Percentiles rank a stretch among this genome's conserved stretches.
Evolutionary conservation across 495 filamentous ascomycete genomes (phyloP).

Genomic region (Letharia columbiana): DNA sequence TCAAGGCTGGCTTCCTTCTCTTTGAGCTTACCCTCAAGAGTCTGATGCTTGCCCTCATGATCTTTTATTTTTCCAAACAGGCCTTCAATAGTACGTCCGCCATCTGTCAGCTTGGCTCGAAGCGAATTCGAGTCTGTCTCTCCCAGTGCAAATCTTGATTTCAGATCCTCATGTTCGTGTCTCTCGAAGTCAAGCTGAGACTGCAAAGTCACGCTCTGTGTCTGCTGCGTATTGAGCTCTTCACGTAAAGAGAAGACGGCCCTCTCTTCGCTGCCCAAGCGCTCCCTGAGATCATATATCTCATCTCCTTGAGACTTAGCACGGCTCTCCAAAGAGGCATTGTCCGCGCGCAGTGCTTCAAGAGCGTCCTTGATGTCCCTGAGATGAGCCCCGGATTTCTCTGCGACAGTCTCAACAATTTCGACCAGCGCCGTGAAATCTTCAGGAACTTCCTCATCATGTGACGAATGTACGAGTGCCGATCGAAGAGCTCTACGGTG

Average conservation of each 20-base stretch:
- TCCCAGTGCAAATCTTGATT: constrained; percentile 62
- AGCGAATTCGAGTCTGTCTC: constrained; percentile 73
- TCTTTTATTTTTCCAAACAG: constrained; percentile 59
- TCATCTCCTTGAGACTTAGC: constrained; percentile 36
- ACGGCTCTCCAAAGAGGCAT: constrained; percentile 43
- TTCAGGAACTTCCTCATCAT: constrained; percentile 45
- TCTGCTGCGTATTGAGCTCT: constrained; percentile 46
- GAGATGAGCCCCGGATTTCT: constrained; percentile 33
- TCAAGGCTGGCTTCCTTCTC: constrained; percentile 51
- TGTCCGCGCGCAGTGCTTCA: constrained; percentile 30
- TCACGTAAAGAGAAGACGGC: constrained; percentile 35
- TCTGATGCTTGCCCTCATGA: constrained; percentile 38
- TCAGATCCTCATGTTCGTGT: constrained; percentile 53
- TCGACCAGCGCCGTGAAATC: constrained; percentile 53
- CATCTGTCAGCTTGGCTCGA: constrained; percentile 58
- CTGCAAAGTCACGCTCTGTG: constrained; percentile 48
- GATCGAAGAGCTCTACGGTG: constrained; percentile 49
- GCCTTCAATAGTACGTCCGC: constrained; percentile 53
- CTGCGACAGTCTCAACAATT: constrained; percentile 50
- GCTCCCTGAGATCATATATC: constrained; percentile 37
- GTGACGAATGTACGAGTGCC: constrained; percentile 53
- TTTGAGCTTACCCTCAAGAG: constrained; percentile 45
- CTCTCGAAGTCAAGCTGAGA: constrained; percentile 60
- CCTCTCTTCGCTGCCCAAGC: constrained; percentile 36
- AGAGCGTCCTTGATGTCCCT: constrained; percentile 16